Base-by-base conservation (phyloP, 352 stramenopile species). In the Blastocystis hominis region DNA sequence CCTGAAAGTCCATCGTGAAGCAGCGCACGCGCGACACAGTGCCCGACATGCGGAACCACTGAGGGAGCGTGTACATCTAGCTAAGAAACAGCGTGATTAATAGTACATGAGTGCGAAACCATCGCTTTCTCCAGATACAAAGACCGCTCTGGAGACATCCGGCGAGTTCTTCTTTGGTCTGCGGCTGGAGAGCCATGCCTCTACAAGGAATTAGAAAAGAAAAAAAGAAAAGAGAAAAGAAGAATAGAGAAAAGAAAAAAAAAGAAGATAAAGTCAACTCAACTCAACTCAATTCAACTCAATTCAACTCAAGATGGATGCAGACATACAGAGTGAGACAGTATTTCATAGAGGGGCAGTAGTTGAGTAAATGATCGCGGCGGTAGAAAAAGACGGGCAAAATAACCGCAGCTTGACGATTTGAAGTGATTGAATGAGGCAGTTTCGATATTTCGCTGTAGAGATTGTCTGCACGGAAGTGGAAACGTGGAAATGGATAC, bases 111-210 rank as follows among this genome's bases (percentile, higher is more conserved):
- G 72, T 84, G 20, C 72, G 72, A 54, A 50, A 46, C 9, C 24
- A 54, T n/a, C 20, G 66, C 72, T 84, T 84, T 15, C 53, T 9
- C 50, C 59, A 44, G 0, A 54, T 6, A 46, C 72, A 84, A 15
- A 54, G 1, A 1, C 20, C 36, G 10, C 5, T 42, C 36, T 54
- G 3, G 30, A 84, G 36, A 53, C 72, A 84, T 0, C 9, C 34
- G n/a, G 42, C 47, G 15, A 84, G 42, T 13, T 84, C 72, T 20
- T n/a, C 68, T 40, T 84, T 84, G 50, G 66, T 68, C 10, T 84
- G 3, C 17, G 72, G 72, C 3, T 53, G 20, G 53, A 64, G 15
- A 3, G 36, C 47, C n/a, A 84, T n/a, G 38, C 20, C 72, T 9
- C 72, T 84, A 68, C 30, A 0, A 34, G 40, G 40, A 34, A 84